A percentile compares a stretch with the other conserved stretches of the same genome.
Conservation (phyloP, 768 basidiomycete species). For the Sporobolomyces phaffii region DNA sequence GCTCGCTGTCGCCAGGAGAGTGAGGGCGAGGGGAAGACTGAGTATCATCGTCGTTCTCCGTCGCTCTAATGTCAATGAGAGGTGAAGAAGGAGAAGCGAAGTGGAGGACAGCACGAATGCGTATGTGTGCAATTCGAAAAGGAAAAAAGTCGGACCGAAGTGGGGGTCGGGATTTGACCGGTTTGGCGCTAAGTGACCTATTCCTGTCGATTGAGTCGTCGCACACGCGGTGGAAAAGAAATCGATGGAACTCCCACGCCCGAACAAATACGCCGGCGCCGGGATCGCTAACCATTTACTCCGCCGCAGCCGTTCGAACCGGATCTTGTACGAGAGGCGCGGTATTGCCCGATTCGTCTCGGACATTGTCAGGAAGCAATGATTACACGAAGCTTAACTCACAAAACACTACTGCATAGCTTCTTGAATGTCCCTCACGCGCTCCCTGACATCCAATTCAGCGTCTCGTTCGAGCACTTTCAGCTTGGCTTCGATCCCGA, state of each 20-base stretch:
- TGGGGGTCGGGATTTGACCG: background rate
- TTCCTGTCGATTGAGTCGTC: no score
- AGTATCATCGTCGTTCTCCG: background rate
- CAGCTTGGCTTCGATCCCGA: conserved; percentile 39
- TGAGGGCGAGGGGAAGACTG: background rate
- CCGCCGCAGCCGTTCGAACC: no score
- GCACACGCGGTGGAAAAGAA: background rate
- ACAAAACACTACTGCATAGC: conserved; percentile 10
- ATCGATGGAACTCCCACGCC: background rate
- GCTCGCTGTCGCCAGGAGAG: background rate
- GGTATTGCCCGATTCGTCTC: no score
- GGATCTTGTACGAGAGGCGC: no score
- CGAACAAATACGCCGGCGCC: no score
- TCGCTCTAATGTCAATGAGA: background rate
- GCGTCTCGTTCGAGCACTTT: conserved; percentile 36
- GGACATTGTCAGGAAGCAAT: no score
- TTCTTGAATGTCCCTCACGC: conserved; percentile 36
- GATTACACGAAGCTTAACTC: no score
- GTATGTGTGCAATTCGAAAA: background rate
- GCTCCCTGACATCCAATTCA: conserved; percentile 39
- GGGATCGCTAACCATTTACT: no score
- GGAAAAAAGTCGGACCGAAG: no score
- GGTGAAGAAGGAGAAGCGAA: background rate
- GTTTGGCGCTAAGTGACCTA: background rate
- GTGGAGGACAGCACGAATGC: background rate